phyloP scores from a whole-genome alignment of 2,329 filamentous ascomycete species.

The Tolypocladium endophyticum region DNA sequence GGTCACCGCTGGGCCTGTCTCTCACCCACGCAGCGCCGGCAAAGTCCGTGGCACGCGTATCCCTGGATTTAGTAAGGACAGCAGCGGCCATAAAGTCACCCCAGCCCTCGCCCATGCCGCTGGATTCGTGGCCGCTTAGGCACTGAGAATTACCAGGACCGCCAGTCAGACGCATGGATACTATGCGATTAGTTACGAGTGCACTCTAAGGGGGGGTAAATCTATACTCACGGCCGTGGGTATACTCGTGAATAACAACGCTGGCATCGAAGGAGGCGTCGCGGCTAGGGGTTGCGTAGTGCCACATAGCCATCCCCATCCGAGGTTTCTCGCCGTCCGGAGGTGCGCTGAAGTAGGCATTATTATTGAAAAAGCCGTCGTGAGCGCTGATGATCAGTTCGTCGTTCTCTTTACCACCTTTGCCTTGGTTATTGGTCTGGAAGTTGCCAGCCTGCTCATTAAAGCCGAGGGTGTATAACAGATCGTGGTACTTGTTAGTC shows the following conservation, averaged over 20 bases:
- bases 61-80: constrained; percentile 32
- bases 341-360: constrained; percentile 47
- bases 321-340: constrained; percentile 38
- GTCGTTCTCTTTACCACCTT: constrained; percentile 40
- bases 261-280: constrained; percentile 49
- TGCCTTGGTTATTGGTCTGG: constrained; percentile 43
- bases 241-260: constrained; percentile 51
- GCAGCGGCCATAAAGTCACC: constrained; percentile 44
- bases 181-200: constrained; percentile 11
- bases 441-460: constrained; percentile 50
- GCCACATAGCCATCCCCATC: constrained; percentile 53
- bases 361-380: constrained; percentile 43
- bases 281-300: constrained; percentile 31
- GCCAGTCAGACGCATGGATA: constrained; percentile 49
- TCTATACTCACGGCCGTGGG: constrained; percentile 30
- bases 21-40: constrained; percentile 39
- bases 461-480: constrained; percentile 47
- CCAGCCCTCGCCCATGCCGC: constrained; percentile 51
- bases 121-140: constrained; percentile 33
- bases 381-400: constrained; percentile 46
- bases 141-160: constrained; percentile 43
- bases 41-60: constrained; percentile 35
- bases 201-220: not conserved
- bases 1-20: constrained; percentile 32
- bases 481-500: constrained; percentile 47